phyloP scores from a whole-genome alignment of 345 rosid species.

The Gossypium arboreum region DNA sequence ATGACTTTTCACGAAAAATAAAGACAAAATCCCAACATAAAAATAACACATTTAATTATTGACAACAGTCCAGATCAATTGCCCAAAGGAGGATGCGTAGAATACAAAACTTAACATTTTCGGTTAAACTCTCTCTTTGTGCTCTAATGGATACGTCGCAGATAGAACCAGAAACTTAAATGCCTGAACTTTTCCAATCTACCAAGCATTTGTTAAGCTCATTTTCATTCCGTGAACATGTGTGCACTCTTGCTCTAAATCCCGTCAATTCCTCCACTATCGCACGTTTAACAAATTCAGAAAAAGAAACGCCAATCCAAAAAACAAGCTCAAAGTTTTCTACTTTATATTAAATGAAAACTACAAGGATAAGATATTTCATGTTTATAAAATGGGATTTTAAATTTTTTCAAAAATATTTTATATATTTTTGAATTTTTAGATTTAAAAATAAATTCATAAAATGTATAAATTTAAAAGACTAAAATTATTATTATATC shows the following conservation, averaged over 20 bases:
- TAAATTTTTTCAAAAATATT: no score
- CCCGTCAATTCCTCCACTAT: slow-evolving; percentile 65
- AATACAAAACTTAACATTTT: slow-evolving; percentile 22
- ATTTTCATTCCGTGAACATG: slow-evolving; percentile 53
- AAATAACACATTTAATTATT: no score
- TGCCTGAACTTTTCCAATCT: slow-evolving; percentile 44
- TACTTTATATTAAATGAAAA: background rate
- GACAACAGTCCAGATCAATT: accelerated
- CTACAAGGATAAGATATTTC: no score
- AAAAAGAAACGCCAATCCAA: background rate
- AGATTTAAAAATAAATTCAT: no score
- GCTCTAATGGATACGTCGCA: slow-evolving; percentile 51
- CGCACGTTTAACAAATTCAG: slow-evolving; percentile 43
- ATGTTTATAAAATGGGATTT: no score
- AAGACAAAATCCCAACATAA: accelerated
- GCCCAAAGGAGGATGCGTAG: no score
- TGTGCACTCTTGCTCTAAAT: slow-evolving; percentile 66
- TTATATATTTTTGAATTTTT: no score
- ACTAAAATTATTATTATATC: no score
- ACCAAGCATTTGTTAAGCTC: slow-evolving; percentile 44
- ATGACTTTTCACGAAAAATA: accelerated
- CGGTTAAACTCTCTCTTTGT: slow-evolving; percentile 45
- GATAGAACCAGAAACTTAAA: slow-evolving; percentile 48
- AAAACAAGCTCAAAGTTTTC: background rate
- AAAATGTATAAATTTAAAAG: no score